Conservation (phyloP, 352 stramenopile genomes). For the Phytophthora hybrid region DNA sequence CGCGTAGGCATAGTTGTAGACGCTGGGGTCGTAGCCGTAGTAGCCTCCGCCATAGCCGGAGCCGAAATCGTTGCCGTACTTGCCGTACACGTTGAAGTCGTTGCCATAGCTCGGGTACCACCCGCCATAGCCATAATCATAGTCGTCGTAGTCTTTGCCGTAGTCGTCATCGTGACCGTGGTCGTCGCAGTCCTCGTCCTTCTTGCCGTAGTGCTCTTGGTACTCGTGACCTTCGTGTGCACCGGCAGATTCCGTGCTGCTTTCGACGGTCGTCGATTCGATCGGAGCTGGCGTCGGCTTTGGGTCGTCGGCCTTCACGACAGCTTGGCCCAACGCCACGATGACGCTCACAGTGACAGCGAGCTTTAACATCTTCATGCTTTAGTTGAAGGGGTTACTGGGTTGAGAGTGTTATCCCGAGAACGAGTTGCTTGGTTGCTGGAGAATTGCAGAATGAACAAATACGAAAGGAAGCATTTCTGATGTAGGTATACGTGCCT, state of each 20-base stretch:
- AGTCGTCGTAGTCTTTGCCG: neutral
- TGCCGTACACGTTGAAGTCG: neutral
- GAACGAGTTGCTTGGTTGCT: neutral
- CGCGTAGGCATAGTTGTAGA: conserved; percentile 10
- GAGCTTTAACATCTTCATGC: neutral
- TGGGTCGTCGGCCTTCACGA: neutral
- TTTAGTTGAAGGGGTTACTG: neutral
- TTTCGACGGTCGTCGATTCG: neutral
- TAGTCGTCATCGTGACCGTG: neutral
- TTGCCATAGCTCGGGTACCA: neutral
- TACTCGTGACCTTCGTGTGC: neutral
- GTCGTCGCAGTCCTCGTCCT: neutral
- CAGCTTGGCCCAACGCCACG: neutral
- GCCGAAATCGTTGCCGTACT: conserved; percentile 9
- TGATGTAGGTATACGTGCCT: neutral
- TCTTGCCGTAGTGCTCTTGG: neutral
- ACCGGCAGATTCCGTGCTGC: neutral
- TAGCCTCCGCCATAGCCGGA: conserved; percentile 3
- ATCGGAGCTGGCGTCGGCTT: conserved; percentile 1
- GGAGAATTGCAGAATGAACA: neutral
- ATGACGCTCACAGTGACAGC: neutral
- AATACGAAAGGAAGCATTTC: neutral
- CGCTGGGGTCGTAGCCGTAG: conserved; percentile 4
- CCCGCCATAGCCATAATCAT: neutral
- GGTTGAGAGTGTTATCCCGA: neutral